Conservation (phyloP, 1,139 yeast genomes). For the Hyphopichia khmerensis region DNA sequence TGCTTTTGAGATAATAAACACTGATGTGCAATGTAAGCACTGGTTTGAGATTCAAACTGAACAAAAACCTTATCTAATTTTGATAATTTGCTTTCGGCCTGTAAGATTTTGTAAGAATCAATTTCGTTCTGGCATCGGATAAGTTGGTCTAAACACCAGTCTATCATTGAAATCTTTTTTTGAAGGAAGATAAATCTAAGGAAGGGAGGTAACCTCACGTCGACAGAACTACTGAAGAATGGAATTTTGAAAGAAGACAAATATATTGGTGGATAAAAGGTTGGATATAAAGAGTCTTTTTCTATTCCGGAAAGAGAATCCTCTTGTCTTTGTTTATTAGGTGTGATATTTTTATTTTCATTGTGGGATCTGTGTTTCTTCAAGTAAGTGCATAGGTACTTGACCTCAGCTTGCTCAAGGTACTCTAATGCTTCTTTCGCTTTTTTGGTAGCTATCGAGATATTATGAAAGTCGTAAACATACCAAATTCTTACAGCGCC, state of each 20-base stretch:
- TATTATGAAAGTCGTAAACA: slow-evolving; percentile 41
- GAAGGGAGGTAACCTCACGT: slow-evolving; percentile 29
- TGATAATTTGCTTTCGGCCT: slow-evolving; percentile 16
- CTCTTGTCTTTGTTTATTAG: no score
- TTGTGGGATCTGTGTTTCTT: slow-evolving; percentile 1
- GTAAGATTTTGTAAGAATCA: slow-evolving; percentile 19
- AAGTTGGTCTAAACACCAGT: slow-evolving; percentile 31
- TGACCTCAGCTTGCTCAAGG: slow-evolving; percentile 38
- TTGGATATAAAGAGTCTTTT: no score
- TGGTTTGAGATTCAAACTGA: slow-evolving; percentile 46
- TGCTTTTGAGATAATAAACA: slow-evolving; percentile 45
- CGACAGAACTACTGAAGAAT: slow-evolving; percentile 23
- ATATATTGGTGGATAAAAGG: background rate
- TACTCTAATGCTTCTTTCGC: slow-evolving; percentile 32
- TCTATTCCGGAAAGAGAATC: no score
- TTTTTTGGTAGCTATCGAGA: slow-evolving; percentile 26
- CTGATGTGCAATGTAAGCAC: slow-evolving; percentile 57
- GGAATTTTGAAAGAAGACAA: no score
- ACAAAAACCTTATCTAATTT: slow-evolving; percentile 49
- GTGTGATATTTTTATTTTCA: no score
- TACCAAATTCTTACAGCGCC: slow-evolving; percentile 52
- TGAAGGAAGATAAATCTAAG: slow-evolving; percentile 24
- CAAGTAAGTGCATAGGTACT: slow-evolving; percentile 14
- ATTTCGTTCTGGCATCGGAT: slow-evolving; percentile 15
- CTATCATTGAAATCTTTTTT: slow-evolving; percentile 16